A percentile compares a stretch with the other conserved stretches of the same genome.
phyloP scores from a whole-genome alignment of 2,329 filamentous ascomycete genomes.

The Fusarium nisikadoi region DNA sequence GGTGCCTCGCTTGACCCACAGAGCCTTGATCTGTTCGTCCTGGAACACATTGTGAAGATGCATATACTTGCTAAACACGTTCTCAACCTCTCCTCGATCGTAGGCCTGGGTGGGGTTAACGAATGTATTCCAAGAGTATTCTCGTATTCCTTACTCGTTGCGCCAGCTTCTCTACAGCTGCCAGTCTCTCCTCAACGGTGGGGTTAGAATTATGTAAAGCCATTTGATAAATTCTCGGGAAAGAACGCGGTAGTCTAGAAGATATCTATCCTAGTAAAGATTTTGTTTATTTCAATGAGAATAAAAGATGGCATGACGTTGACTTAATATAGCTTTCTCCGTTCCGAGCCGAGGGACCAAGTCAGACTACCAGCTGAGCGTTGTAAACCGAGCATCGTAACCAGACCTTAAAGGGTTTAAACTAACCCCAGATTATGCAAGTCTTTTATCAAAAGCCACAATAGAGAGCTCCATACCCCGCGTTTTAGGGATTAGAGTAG shows the following conservation, averaged over 20 bases:
- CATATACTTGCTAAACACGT: neutral
- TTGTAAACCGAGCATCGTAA: too few species aligned
- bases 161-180: neutral
- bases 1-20: neutral
- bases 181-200: neutral
- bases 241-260: neutral
- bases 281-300: neutral
- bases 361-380: too few species aligned
- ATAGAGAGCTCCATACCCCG: neutral
- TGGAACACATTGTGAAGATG: neutral
- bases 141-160: fast-evolving
- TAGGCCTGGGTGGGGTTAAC: fast-evolving
- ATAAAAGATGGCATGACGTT: fast-evolving
- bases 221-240: neutral
- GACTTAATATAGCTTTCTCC: neutral
- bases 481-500: neutral
- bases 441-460: fast-evolving
- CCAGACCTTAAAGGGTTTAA: fast-evolving
- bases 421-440: neutral
- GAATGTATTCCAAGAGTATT: fast-evolving
- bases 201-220: neutral
- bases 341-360: neutral
- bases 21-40: neutral
- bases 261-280: too few species aligned
- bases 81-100: neutral